Evolutionary conservation across 164 flowering plant species (phyloP).

Genomic region (Aristolochia californica): DNA sequence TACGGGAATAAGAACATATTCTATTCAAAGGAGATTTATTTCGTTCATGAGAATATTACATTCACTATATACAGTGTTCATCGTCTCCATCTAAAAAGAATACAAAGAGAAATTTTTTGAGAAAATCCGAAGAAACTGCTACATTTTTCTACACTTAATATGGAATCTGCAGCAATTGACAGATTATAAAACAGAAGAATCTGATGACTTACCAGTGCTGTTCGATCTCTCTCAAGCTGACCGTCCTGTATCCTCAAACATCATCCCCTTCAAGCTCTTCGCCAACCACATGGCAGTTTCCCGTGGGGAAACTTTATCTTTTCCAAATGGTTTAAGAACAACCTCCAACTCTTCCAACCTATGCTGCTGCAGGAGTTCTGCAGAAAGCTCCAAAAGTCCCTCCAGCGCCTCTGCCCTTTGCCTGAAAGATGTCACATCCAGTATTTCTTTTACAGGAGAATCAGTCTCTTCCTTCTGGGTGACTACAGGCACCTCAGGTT

Average conservation of each 20-base stretch:
- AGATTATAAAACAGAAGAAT: too few species aligned
- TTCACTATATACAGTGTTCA: too few species aligned
- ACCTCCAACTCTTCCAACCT: slow-evolving; percentile 79
- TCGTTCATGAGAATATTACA: too few species aligned
- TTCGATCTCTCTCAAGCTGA: slow-evolving; percentile 19
- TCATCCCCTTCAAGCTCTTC: slow-evolving; percentile 95
- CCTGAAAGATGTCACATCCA: slow-evolving; percentile 84
- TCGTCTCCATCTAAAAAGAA: too few species aligned
- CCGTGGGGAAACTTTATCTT: slow-evolving; percentile 89
- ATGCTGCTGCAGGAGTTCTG: slow-evolving; percentile 76
- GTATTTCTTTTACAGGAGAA: slow-evolving; percentile 47
- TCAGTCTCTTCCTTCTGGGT: slow-evolving; percentile 30
- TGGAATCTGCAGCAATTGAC: too few species aligned
- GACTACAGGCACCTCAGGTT: slow-evolving; percentile 14
- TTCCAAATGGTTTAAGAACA: slow-evolving; percentile 91
- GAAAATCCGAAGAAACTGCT: too few species aligned
- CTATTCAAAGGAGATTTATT: too few species aligned
- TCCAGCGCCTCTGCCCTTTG: slow-evolving; percentile 98
- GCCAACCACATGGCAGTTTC: slow-evolving; percentile 99
- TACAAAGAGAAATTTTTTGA: too few species aligned
- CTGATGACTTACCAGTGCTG: not conserved
- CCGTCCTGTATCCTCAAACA: slow-evolving; percentile 62
- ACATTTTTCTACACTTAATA: too few species aligned
- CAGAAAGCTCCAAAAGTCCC: slow-evolving; percentile 86
- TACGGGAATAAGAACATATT: too few species aligned